Evolutionary conservation across 2,329 filamentous ascomycete genomes (phyloP).

Genomic region (Colletotrichum limetticola): DNA sequence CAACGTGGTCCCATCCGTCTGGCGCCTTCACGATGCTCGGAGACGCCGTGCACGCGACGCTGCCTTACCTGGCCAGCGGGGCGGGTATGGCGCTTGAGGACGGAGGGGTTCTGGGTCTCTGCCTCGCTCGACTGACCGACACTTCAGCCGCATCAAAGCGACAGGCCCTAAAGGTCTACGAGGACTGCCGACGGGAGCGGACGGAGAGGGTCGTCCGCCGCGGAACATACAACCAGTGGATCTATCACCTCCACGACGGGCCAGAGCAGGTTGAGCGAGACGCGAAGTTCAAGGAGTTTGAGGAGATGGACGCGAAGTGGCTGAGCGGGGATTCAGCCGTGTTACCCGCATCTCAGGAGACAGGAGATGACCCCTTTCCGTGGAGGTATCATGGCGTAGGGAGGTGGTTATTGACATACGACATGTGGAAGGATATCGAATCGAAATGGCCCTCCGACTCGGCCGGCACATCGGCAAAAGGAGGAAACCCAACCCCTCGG

Average conservation of each 20-base stretch:
- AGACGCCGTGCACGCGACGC: constrained; percentile 72
- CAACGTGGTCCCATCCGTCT: constrained; percentile 64
- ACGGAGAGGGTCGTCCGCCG: constrained; percentile 69
- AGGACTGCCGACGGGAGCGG: constrained; percentile 65
- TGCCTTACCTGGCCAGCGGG: constrained; percentile 68
- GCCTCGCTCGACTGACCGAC: constrained; percentile 57
- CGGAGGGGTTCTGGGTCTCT: constrained; percentile 66
- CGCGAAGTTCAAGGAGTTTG: constrained; percentile 43
- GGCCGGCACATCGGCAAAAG: too few relatives aligned
- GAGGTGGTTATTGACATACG: constrained; percentile 52
- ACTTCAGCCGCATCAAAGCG: constrained; percentile 48
- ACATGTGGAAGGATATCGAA: constrained; percentile 51
- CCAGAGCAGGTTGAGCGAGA: constrained; percentile 66
- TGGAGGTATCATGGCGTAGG: constrained; percentile 53
- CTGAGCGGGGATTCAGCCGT: constrained; percentile 37
- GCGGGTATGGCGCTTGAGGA: constrained; percentile 72
- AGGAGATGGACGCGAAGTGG: constrained; percentile 45
- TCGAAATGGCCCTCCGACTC: constrained; percentile 41
- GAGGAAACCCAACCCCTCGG: neutral
- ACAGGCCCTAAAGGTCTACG: constrained; percentile 58
- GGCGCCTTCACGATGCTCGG: constrained; percentile 69
- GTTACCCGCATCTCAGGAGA: constrained; percentile 41
- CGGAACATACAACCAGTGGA: constrained; percentile 69
- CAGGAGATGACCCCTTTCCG: constrained; percentile 52
- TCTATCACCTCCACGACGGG: constrained; percentile 71